Percentiles rank a stretch among this genome's conserved stretches.
Conservation (phyloP, 2,329 filamentous ascomycete species). For the Rhinocladiella mackenziei region DNA sequence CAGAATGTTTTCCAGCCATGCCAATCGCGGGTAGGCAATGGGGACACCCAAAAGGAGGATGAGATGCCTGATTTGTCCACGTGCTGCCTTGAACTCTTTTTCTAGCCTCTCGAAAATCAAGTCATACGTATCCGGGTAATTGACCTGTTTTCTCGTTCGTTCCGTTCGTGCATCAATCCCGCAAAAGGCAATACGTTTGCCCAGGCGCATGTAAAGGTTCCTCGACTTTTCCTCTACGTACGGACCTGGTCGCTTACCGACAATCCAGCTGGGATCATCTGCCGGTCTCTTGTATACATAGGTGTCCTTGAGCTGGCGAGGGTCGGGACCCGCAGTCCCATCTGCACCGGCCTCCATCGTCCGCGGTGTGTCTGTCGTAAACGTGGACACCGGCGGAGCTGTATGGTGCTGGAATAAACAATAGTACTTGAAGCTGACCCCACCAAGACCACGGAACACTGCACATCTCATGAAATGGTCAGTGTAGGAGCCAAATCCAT, state of each 20-base stretch:
- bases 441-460: slow-evolving; percentile 63
- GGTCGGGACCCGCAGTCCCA: slow-evolving; percentile 56
- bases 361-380: slow-evolving; percentile 66
- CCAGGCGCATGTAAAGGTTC: slow-evolving; percentile 60
- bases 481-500: slow-evolving; percentile 63
- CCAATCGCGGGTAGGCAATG: slow-evolving; percentile 68
- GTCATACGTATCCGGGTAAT: slow-evolving; percentile 67
- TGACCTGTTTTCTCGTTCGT: slow-evolving; percentile 88
- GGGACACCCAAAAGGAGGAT: slow-evolving; percentile 65
- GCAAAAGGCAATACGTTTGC: slow-evolving; percentile 60
- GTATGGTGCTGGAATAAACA: slow-evolving; percentile 70
- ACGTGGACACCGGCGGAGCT: slow-evolving; percentile 78
- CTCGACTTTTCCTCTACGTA: slow-evolving; percentile 61
- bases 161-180: slow-evolving; percentile 61
- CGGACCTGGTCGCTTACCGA: slow-evolving; percentile 67
- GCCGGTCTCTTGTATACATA: slow-evolving; percentile 61
- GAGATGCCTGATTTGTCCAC: slow-evolving; percentile 59
- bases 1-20: slow-evolving; percentile 95
- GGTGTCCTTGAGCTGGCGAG: slow-evolving; percentile 67
- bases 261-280: slow-evolving; percentile 70
- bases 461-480: slow-evolving; percentile 60
- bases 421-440: slow-evolving; percentile 58
- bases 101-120: slow-evolving; percentile 56
- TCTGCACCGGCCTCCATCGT: slow-evolving; percentile 48
- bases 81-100: slow-evolving; percentile 48